A percentile compares a stretch with the other conserved stretches of the same genome.
phyloP scores from a whole-genome alignment of 805 yeast genomes.

The Kodamaea neixiangensis region DNA sequence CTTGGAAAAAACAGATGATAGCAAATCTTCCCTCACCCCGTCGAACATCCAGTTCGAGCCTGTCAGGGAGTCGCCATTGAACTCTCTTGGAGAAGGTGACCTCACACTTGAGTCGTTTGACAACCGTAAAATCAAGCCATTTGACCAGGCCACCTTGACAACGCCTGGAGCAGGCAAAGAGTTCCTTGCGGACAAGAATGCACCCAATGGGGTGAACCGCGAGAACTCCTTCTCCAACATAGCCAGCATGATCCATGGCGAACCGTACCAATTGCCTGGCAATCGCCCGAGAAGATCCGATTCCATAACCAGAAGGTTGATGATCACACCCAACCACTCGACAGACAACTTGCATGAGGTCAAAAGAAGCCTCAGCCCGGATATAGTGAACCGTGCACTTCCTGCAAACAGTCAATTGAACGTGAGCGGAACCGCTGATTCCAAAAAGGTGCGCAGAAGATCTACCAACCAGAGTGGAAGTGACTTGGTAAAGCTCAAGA shows the following conservation, averaged over 20 bases:
- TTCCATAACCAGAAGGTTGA: slow-evolving; percentile 9
- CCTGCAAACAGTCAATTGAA: slow-evolving; percentile 19
- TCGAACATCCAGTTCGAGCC: slow-evolving; percentile 49
- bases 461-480: slow-evolving; percentile 15
- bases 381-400: slow-evolving; percentile 16
- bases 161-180: slow-evolving; percentile 7
- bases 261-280: neutral
- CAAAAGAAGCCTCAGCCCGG: slow-evolving; percentile 21
- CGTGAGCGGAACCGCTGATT: slow-evolving; percentile 19
- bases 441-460: slow-evolving; percentile 23
- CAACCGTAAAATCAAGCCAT: slow-evolving; percentile 6
- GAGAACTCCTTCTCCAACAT: slow-evolving; percentile 9
- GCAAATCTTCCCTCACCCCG: slow-evolving; percentile 14
- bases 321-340: slow-evolving; percentile 20
- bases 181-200: slow-evolving; percentile 4
- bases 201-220: slow-evolving; percentile 6
- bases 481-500: slow-evolving; percentile 6
- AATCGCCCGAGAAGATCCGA: slow-evolving; percentile 10
- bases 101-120: slow-evolving; percentile 37
- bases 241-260: slow-evolving; percentile 8
- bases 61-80: slow-evolving; percentile 46
- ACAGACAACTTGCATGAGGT: slow-evolving; percentile 18
- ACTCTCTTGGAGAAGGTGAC: slow-evolving; percentile 52
- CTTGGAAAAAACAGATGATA: slow-evolving; percentile 7
- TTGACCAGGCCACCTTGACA: slow-evolving; percentile 8